These are phyloP conservation scores for Pythium angustatum DNA, from an alignment of 352 stramenopile species.

Conservation along the genomic window DNA sequence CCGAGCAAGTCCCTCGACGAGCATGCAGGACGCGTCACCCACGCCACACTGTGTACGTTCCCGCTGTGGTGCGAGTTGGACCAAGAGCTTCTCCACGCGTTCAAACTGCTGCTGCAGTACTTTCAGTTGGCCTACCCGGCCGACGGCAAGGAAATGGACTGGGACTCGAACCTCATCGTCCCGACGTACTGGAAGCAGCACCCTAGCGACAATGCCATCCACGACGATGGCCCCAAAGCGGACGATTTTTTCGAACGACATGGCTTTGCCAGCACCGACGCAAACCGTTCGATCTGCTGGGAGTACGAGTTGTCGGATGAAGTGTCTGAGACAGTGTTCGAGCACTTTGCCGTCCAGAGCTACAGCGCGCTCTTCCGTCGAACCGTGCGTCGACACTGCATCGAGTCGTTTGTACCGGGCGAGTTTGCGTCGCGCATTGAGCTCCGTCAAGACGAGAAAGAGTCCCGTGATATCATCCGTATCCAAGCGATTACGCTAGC, in stretches of 20 bases:
- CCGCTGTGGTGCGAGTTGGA: slow-evolving; percentile 21
- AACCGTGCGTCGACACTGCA: slow-evolving; percentile 14
- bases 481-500: slow-evolving; percentile 7
- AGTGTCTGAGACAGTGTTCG: slow-evolving; percentile 27
- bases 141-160: slow-evolving; percentile 19
- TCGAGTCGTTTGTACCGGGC: slow-evolving; percentile 17
- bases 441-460: slow-evolving; percentile 5
- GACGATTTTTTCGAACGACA: slow-evolving; percentile 14
- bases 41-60: slow-evolving; percentile 2
- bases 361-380: slow-evolving; percentile 15
- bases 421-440: slow-evolving; percentile 19
- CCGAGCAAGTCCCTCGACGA: background rate
- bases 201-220: background rate
- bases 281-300: slow-evolving; percentile 13
- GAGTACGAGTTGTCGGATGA: slow-evolving; percentile 25
- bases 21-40: slow-evolving; percentile 9
- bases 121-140: slow-evolving; percentile 28
- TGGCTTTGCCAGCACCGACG: background rate
- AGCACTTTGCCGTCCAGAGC: slow-evolving; percentile 30
- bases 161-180: slow-evolving; percentile 28
- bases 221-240: background rate
- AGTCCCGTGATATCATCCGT: slow-evolving; percentile 14
- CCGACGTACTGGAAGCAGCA: slow-evolving; percentile 25
- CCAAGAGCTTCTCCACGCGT: slow-evolving; percentile 19
- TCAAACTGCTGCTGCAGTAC: slow-evolving; percentile 28